These are phyloP conservation scores for Rhizopogon sp. DNA, from an alignment of 768 basidiomycete species.

Conservation along the genomic window DNA sequence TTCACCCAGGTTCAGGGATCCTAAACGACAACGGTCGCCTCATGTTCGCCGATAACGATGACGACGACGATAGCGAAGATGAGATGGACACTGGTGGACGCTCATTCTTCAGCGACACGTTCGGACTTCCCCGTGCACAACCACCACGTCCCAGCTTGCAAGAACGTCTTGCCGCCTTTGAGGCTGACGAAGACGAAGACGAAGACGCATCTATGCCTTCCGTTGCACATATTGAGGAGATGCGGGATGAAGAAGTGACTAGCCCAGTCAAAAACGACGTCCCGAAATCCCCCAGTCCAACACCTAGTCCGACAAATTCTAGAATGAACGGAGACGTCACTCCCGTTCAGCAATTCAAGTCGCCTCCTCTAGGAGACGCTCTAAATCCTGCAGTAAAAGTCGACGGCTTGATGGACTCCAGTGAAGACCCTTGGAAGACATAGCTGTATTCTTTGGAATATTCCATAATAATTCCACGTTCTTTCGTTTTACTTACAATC, in stretches of 20 bases:
- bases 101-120: constrained; percentile 46
- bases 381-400: constrained; percentile 47
- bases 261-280: constrained; percentile 30
- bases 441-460: constrained; percentile 9
- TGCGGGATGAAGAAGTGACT: constrained; percentile 26
- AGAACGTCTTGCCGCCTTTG: constrained; percentile 60
- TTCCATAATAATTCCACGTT: constrained; percentile 1
- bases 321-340: constrained; percentile 42
- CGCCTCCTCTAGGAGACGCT: constrained; percentile 49
- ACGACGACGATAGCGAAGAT: constrained; percentile 57
- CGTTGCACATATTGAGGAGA: constrained; percentile 20
- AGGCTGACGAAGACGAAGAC: constrained; percentile 39
- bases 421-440: constrained; percentile 52
- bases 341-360: constrained; percentile 44
- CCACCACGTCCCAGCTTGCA: constrained; percentile 51
- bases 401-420: constrained; percentile 63
- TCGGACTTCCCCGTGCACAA: constrained; percentile 36
- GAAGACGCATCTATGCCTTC: constrained; percentile 11
- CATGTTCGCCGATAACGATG: constrained; percentile 61
- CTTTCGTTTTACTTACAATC: neutral
- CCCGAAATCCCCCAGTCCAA: constrained; percentile 21
- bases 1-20: constrained; percentile 50
- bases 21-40: constrained; percentile 43
- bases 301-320: constrained; percentile 33
- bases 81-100: constrained; percentile 31